These are phyloP conservation scores for Chloropicon primus DNA, from an alignment of 139 green algal genomes.

Conservation along the genomic window DNA sequence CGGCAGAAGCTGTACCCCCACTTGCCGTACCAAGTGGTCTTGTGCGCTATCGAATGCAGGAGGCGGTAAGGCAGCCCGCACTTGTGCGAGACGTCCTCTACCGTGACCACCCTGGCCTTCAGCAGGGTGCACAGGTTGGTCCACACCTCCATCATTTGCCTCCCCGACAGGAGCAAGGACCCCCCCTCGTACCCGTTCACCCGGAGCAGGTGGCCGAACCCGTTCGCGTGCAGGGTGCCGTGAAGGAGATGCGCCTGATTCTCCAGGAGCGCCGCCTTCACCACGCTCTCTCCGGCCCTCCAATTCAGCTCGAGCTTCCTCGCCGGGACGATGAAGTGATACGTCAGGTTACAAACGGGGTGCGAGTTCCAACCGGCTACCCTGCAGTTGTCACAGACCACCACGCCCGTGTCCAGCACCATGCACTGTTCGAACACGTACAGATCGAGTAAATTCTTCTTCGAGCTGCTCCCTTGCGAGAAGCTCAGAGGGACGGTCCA, in stretches of 20 bases:
- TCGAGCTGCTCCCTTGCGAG: neutral
- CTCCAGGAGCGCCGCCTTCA: neutral
- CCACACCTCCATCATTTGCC: slow-evolving; percentile 83
- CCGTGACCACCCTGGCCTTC: slow-evolving; percentile 33
- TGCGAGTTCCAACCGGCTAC: slow-evolving; percentile 74
- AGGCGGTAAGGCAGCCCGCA: slow-evolving; percentile 78
- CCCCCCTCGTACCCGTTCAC: slow-evolving; percentile 66
- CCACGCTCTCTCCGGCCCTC: neutral
- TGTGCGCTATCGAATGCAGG: slow-evolving; percentile 54
- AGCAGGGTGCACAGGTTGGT: slow-evolving; percentile 72
- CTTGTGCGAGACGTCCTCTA: slow-evolving; percentile 91
- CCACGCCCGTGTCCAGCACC: neutral
- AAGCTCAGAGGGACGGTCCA: neutral
- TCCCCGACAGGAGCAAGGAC: slow-evolving; percentile 30
- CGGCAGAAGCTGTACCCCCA: slow-evolving; percentile 87
- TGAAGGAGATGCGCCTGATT: slow-evolving; percentile 61
- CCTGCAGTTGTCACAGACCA: slow-evolving; percentile 8
- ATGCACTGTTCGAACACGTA: neutral
- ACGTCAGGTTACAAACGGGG: slow-evolving; percentile 53
- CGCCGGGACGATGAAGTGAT: slow-evolving; percentile 77
- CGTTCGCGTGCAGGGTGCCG: slow-evolving; percentile 83
- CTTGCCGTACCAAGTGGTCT: slow-evolving; percentile 79
- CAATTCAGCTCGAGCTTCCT: slow-evolving; percentile 1
- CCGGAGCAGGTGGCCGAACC: slow-evolving; percentile 81
- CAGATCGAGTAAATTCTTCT: neutral